Base-by-base conservation (phyloP, 2,329 filamentous ascomycete genomes). In the Fusarium fujikuroi region DNA sequence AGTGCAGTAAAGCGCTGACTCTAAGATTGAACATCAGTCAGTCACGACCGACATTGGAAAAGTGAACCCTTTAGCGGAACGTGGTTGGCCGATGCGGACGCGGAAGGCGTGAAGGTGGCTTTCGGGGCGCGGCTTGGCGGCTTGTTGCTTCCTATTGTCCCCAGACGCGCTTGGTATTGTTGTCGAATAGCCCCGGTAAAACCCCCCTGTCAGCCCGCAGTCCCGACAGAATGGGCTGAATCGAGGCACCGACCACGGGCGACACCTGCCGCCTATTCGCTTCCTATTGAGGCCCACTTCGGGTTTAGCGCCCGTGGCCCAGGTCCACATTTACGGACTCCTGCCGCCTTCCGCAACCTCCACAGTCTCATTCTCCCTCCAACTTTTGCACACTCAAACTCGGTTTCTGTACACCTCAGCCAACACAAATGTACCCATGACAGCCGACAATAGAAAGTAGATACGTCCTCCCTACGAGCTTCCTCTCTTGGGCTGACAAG, bases 101-200 rank as follows among this genome's bases (percentile, higher is more conserved):
- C 44, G 59, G 58, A 69, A 64, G 65, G 65, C 44, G 52, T 65
- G 19, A 28, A 53, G 36, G 59, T 59, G 59, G 50, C 66, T 69
- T 58, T 52, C 57, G 71, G 53, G 61, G 60, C 46, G 60, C 53
- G 54, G 60, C 60, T 63, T 66, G 69, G 74, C 62, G 62, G 58
- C 58, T 62, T 69, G 50, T 64, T 43, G 56, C 66, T 78, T 79
- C 70, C 78, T 80, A 80, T 81, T 81, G 79, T 81, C 75, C 72
- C 65, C 60, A 68, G 47, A 28, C 50, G 42, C 50, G 52, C 74
- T 77, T 78, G 57, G 75, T 80, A 81, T 81, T 81, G 79, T 81
- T 78, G 79, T 79, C 70, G 58, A 65, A 66, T 53, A 42, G 30
- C 50, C 67, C 43, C 56, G 19, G 40, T 18, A 34, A 57, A 46